Evolutionary conservation across 768 basidiomycete species (phyloP).

Genomic region (Gymnopilus dilepis): DNA sequence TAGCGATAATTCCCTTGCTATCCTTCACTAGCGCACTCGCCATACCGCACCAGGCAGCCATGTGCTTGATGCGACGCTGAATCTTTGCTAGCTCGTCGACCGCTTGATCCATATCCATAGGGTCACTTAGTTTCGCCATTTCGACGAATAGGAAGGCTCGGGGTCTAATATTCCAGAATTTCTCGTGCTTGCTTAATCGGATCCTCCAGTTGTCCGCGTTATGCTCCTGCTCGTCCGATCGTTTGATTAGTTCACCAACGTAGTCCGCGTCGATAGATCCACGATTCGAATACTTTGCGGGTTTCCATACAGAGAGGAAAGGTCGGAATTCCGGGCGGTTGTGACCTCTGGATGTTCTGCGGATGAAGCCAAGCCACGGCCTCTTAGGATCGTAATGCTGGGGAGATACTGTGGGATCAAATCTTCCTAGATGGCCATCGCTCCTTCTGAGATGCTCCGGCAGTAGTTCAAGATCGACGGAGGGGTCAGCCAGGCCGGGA

Average conservation of each 20-base stretch:
- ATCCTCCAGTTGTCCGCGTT: neutral
- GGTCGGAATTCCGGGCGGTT: neutral
- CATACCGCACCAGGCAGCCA: conserved; percentile 8
- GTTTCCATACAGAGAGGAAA: neutral
- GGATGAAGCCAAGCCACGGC: conserved; percentile 14
- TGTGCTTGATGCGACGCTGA: neutral
- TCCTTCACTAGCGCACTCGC: neutral
- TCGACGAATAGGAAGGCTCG: neutral
- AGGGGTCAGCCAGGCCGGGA: neutral
- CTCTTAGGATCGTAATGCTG: neutral
- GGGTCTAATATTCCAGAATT: neutral
- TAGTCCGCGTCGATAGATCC: neutral
- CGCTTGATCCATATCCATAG: neutral
- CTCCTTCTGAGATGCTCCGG: neutral
- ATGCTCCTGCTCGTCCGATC: neutral
- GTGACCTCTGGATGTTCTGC: neutral
- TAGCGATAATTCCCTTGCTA: too few relatives aligned
- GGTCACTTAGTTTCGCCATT: neutral
- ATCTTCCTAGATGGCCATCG: conserved; percentile 21
- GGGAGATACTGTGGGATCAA: conserved; percentile 19
- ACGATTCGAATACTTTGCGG: neutral
- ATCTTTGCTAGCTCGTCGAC: neutral
- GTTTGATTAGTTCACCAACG: neutral
- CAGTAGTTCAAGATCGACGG: neutral
- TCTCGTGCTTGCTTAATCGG: neutral